A percentile compares a stretch with the other conserved stretches of the same genome.
Conservation (phyloP, 305 asterid species). For the Stenogyne calaminthoides region DNA sequence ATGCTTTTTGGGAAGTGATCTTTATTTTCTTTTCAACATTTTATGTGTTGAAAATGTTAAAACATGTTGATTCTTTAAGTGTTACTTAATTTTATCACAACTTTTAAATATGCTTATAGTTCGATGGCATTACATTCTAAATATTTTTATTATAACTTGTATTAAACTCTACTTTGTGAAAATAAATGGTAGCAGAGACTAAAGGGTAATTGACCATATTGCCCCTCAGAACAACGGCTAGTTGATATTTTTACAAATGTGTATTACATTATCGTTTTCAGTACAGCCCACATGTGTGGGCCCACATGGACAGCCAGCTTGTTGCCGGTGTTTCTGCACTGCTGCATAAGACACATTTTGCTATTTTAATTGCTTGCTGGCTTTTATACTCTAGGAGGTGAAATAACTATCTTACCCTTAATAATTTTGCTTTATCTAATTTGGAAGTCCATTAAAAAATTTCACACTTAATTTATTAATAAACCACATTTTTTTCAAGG, state of each 20-base stretch:
- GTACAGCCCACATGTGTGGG: conserved; percentile 40
- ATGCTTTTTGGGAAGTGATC: not conserved
- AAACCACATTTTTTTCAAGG: too few species aligned
- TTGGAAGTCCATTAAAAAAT: not conserved
- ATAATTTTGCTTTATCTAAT: not conserved
- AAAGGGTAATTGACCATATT: not conserved
- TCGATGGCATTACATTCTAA: not conserved
- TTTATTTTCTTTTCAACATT: not conserved
- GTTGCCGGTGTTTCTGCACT: conserved; percentile 36
- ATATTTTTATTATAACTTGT: too few species aligned
- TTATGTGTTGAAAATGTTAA: not conserved
- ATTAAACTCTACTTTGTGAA: too few species aligned
- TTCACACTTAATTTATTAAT: not conserved
- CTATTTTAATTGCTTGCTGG: not conserved
- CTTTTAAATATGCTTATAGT: not conserved
- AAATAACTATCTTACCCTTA: conserved; percentile 27
- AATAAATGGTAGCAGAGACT: too few species aligned
- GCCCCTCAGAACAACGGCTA: not conserved
- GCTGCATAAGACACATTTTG: conserved; percentile 21
- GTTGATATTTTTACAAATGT: not conserved
- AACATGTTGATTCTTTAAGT: not conserved
- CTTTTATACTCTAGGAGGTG: not conserved
- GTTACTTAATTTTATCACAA: too few species aligned
- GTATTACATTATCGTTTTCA: not conserved
- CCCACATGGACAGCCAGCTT: conserved; percentile 33